A percentile compares a stretch with the other conserved stretches of the same genome.
These are phyloP conservation scores for Xylaria grammica DNA, from an alignment of 495 filamentous ascomycete species.

Conservation along the genomic window DNA sequence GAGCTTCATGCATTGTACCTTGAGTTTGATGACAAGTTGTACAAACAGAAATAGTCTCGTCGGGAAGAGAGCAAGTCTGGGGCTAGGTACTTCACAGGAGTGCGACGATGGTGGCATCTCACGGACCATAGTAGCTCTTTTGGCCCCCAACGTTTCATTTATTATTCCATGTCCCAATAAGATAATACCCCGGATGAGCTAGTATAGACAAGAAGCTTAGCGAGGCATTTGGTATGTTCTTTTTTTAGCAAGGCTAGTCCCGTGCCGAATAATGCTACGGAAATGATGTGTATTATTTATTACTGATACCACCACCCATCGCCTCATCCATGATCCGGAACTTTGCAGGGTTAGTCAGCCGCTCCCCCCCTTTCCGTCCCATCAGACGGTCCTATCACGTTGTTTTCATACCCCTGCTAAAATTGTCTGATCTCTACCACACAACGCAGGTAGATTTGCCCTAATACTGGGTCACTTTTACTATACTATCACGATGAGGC, in stretches of 20 bases:
- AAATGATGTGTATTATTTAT: neutral
- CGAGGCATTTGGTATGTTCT: neutral
- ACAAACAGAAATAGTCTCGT: neutral
- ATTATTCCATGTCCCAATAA: neutral
- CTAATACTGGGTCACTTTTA: no score
- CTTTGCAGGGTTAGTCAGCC: neutral
- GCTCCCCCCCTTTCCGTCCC: neutral
- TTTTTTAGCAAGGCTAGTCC: neutral
- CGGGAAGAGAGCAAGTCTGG: neutral
- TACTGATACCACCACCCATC: neutral
- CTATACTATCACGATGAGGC: no score
- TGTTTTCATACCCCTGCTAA: neutral
- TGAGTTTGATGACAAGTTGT: slow-evolving; percentile 8
- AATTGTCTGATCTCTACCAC: neutral
- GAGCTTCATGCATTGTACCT: no score
- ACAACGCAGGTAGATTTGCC: neutral
- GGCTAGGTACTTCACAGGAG: neutral
- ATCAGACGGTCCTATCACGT: neutral
- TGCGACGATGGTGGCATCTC: neutral
- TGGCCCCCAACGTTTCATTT: neutral
- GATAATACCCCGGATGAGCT: no score
- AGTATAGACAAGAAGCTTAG: neutral
- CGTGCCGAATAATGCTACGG: neutral
- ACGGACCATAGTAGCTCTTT: neutral
- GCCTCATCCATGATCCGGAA: neutral